Conservation (phyloP, 2,329 filamentous ascomycete species). For the Parafenestella ontariensis region DNA sequence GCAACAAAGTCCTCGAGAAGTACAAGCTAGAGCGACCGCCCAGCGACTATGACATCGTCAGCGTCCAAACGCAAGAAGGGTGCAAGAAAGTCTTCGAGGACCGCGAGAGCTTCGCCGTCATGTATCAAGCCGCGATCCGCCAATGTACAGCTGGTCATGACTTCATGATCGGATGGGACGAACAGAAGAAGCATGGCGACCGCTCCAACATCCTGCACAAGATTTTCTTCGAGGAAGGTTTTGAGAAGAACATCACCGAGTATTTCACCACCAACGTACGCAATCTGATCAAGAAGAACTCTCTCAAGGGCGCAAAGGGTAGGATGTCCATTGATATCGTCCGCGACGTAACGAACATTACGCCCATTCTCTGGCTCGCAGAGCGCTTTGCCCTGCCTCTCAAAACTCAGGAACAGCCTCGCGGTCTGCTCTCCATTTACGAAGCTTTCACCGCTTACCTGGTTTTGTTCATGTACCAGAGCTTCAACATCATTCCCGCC, state of each 20-base stretch:
- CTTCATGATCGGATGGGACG: constrained; percentile 60
- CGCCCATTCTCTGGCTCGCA: constrained; percentile 68
- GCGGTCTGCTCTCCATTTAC: constrained; percentile 59
- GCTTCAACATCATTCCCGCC: constrained; percentile 60
- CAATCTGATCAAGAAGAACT: constrained; percentile 56
- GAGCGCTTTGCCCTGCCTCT: constrained; percentile 71
- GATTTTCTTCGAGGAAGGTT: constrained; percentile 65
- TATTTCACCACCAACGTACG: constrained; percentile 60
- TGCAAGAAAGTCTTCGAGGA: constrained; percentile 60
- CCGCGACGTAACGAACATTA: constrained; percentile 72
- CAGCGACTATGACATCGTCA: constrained; percentile 53
- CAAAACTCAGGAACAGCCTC: constrained; percentile 67
- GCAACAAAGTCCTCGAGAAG: constrained; percentile 54
- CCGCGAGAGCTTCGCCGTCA: constrained; percentile 56
- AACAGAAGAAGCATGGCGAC: constrained; percentile 47
- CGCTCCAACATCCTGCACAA: constrained; percentile 53
- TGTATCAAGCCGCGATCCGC: constrained; percentile 67
- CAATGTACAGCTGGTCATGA: constrained; percentile 61
- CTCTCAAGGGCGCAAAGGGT: constrained; percentile 53
- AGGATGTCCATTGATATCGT: constrained; percentile 61
- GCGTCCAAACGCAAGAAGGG: constrained; percentile 58
- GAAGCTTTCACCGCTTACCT: constrained; percentile 64
- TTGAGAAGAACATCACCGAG: constrained; percentile 71
- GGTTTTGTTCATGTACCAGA: constrained; percentile 67
- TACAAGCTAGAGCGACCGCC: constrained; percentile 56